Evolutionary conservation across 2,329 filamentous ascomycete species (phyloP).

Genomic region (Xylaria sp.): DNA sequence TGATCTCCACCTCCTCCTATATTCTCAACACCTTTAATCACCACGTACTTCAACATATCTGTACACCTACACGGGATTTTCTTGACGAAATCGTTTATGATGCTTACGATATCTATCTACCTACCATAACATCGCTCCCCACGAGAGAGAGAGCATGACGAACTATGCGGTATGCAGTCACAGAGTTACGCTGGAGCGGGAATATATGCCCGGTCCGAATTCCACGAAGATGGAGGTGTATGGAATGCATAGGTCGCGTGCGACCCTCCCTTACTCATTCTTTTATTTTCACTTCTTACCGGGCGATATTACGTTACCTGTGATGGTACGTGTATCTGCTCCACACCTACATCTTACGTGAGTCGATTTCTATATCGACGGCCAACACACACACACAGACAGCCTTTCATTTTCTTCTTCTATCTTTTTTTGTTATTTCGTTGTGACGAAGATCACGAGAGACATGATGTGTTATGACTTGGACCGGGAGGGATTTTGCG

Average conservation of each 20-base stretch:
- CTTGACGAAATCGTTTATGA: conserved; percentile 27
- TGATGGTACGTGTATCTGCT: neutral
- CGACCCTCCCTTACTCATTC: conserved; percentile 4
- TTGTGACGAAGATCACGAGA: conserved; percentile 26
- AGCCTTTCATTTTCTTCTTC: conserved; percentile 15
- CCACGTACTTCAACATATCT: conserved; percentile 16
- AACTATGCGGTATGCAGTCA: conserved; percentile 14
- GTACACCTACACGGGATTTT: conserved; percentile 25
- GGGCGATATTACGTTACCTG: too few relatives aligned
- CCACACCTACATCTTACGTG: conserved; percentile 1
- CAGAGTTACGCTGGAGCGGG: conserved; percentile 7
- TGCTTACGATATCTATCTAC: conserved; percentile 21
- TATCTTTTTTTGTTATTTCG: conserved; percentile 12
- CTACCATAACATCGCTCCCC: conserved; percentile 14
- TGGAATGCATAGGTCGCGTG: conserved; percentile 4
- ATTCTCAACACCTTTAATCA: conserved; percentile 8
- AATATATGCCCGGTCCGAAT: conserved; percentile 5
- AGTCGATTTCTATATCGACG: conserved; percentile 3
- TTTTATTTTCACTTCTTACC: conserved; percentile 4
- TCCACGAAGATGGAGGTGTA: conserved; percentile 7
- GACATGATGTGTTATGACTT: conserved; percentile 21
- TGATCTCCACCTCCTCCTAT: conserved; percentile 31
- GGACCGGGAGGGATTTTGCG: conserved; percentile 2
- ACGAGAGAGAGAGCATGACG: conserved; percentile 10
- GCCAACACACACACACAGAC: conserved; percentile 5